phyloP scores from a whole-genome alignment of 1,284 basidiomycete species.

The Sporisorium reilianum region DNA sequence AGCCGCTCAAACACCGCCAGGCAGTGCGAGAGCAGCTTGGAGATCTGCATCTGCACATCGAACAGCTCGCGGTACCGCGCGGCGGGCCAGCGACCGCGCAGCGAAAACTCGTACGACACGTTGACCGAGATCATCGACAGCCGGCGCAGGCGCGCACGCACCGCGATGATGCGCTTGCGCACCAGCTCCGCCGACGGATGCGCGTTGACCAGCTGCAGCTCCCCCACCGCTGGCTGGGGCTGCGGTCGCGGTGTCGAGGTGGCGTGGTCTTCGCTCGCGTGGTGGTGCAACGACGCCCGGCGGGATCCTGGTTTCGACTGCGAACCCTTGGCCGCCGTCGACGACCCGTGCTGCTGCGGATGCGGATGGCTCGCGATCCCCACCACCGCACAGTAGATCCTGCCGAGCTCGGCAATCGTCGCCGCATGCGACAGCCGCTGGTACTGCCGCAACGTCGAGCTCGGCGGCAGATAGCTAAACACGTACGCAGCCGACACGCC shows the following conservation, averaged over 20 bases:
- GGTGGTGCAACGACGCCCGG: constrained; percentile 13
- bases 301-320: constrained; percentile 13
- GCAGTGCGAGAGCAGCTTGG: constrained; percentile 74
- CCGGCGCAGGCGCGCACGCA: constrained; percentile 69
- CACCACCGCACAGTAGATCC: constrained; percentile 70
- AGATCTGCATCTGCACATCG: constrained; percentile 54
- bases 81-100: constrained; percentile 63
- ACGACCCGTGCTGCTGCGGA: constrained; percentile 6
- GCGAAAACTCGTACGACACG: constrained; percentile 69
- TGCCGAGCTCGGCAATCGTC: constrained; percentile 69
- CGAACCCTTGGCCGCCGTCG: not conserved
- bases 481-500: constrained; percentile 66
- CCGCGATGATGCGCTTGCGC: constrained; percentile 55
- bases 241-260: not conserved
- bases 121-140: constrained; percentile 69
- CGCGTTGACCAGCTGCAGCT: constrained; percentile 14
- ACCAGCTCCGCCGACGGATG: constrained; percentile 40
- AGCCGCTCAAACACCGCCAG: constrained; percentile 45
- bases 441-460: constrained; percentile 69
- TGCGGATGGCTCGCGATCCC: constrained; percentile 62
- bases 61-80: constrained; percentile 59
- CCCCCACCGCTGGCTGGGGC: not conserved
- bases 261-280: not conserved
- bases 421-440: constrained; percentile 70
- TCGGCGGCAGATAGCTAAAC: constrained; percentile 68